Conservation (phyloP, 768 basidiomycete genomes). For the Multifurca ochricompacta region DNA sequence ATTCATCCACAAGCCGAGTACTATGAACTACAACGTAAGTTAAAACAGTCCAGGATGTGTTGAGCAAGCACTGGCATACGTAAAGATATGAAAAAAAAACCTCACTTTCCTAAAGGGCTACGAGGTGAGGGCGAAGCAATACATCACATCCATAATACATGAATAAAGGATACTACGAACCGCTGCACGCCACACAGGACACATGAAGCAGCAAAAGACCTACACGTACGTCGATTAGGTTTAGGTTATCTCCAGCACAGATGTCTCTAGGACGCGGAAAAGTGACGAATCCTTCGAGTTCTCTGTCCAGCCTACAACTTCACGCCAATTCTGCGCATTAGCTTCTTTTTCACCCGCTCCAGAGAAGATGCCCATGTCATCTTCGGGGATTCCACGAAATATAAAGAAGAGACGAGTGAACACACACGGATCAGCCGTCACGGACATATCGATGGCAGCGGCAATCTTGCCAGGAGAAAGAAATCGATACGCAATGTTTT, state of each 20-base stretch:
- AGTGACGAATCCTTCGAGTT: conserved; percentile 63
- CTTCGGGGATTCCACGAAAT: conserved; percentile 74
- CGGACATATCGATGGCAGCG: conserved; percentile 79
- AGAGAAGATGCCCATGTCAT: conserved; percentile 66
- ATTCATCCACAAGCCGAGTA: not conserved
- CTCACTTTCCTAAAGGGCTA: not conserved
- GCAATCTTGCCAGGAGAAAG: conserved; percentile 71
- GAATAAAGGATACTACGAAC: conserved; percentile 16
- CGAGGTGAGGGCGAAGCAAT: not conserved
- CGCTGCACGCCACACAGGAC: conserved; percentile 1
- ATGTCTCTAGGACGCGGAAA: conserved; percentile 76
- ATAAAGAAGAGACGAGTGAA: conserved; percentile 84
- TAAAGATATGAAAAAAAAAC: conserved; percentile 9
- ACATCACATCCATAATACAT: conserved; percentile 18
- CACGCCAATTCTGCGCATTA: conserved; percentile 72
- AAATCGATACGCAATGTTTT: conserved; percentile 88
- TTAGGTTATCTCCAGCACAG: conserved; percentile 64
- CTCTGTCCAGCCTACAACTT: conserved; percentile 74
- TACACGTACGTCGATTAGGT: conserved; percentile 27
- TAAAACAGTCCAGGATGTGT: conserved; percentile 4
- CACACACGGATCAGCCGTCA: conserved; percentile 72
- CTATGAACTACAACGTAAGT: conserved; percentile 14
- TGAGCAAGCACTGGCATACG: not conserved
- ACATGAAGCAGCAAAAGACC: not conserved
- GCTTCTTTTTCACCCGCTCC: conserved; percentile 85